These are phyloP conservation scores for Wickerhamomyces strasburgensis DNA, from an alignment of 805 yeast species.

Conservation along the genomic window DNA sequence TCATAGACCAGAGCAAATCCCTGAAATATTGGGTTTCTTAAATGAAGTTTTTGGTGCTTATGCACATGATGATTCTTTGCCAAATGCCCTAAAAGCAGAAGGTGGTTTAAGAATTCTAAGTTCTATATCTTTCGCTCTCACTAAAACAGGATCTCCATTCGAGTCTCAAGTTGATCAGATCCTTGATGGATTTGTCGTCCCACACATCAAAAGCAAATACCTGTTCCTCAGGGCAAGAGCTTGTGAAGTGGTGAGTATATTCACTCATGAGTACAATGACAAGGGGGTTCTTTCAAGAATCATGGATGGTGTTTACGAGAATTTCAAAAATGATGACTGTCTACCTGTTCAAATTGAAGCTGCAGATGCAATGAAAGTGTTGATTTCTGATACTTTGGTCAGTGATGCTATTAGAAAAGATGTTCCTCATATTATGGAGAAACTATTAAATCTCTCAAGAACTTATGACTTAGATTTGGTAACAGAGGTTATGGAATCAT, in stretches of 20 bases:
- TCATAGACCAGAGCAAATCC: constrained; percentile 51
- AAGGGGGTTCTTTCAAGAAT: constrained; percentile 34
- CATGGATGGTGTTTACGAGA: constrained; percentile 37
- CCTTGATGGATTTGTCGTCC: constrained; percentile 59
- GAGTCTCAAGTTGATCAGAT: constrained; percentile 62
- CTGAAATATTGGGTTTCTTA: constrained; percentile 50
- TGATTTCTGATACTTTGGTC: constrained; percentile 64
- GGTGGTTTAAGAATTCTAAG: constrained; percentile 80
- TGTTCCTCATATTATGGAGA: constrained; percentile 79
- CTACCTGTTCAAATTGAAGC: constrained; percentile 83
- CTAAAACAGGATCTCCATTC: constrained; percentile 48
- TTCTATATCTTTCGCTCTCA: constrained; percentile 50
- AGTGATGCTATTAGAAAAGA: constrained; percentile 63
- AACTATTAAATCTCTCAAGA: constrained; percentile 67
- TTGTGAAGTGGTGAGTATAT: constrained; percentile 50
- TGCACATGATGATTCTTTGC: constrained; percentile 29
- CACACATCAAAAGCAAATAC: constrained; percentile 56
- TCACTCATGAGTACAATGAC: constrained; percentile 30
- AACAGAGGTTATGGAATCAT: constrained; percentile 90
- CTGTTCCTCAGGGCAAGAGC: constrained; percentile 76
- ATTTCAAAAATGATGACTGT: constrained; percentile 37
- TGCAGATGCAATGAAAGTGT: constrained; percentile 81
- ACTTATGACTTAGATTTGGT: constrained; percentile 81
- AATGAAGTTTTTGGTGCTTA: constrained; percentile 41
- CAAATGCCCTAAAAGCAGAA: constrained; percentile 62